These are phyloP conservation scores for Poa annua DNA, from an alignment of 176 grass and related monocot species.

Conservation along the genomic window DNA sequence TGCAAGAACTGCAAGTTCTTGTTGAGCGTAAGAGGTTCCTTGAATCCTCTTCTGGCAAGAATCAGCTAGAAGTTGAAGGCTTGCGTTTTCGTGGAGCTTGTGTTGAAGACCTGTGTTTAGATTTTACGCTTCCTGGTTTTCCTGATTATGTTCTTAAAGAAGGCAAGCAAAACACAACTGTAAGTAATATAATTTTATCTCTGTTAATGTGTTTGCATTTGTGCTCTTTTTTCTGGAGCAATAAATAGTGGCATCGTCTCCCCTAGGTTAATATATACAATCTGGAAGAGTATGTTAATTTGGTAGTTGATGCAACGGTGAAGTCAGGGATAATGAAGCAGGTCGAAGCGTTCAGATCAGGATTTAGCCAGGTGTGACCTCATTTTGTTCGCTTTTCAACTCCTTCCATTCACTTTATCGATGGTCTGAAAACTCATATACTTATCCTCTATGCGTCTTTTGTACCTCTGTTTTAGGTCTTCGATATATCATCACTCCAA, in stretches of 20 bases:
- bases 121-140: constrained; percentile 97
- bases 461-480: constrained; percentile 58
- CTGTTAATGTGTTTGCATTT: constrained; percentile 9
- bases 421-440: neutral
- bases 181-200: constrained; percentile 44
- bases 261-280: constrained; percentile 78
- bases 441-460: neutral
- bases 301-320: constrained; percentile 79
- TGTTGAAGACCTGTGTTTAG: constrained; percentile 74
- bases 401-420: neutral
- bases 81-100: constrained; percentile 59
- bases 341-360: constrained; percentile 85
- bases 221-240: neutral
- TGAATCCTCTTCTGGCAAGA: constrained; percentile 49
- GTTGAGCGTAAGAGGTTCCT: constrained; percentile 65
- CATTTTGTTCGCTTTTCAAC: neutral
- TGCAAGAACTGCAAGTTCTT: constrained; percentile 82
- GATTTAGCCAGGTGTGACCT: constrained; percentile 76
- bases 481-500: constrained; percentile 78
- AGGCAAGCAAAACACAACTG: constrained; percentile 60
- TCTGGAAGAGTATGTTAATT: constrained; percentile 78
- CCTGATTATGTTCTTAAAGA: constrained; percentile 84
- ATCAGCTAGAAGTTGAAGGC: constrained; percentile 51
- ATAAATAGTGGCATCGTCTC: constrained; percentile 27
- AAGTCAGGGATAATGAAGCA: constrained; percentile 84